Conservation (phyloP, 805 yeast species). For the Teunomyces kruisii region DNA sequence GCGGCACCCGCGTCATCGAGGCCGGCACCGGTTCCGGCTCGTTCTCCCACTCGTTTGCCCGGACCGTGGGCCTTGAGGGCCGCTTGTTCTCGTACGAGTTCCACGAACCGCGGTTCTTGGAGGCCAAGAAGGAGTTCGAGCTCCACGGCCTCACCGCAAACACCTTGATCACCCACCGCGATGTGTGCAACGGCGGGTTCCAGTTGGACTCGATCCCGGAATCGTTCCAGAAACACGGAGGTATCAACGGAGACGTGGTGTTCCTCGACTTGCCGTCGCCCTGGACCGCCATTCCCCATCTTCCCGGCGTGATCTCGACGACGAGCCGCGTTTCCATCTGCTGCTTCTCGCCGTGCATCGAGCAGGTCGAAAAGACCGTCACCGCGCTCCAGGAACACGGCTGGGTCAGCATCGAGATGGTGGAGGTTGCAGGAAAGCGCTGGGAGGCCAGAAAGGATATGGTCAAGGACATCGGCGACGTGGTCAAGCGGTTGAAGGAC, state of each 20-base stretch:
- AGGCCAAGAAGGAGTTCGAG: conserved; percentile 75
- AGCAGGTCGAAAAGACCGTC: conserved; percentile 89
- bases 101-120: conserved; percentile 78
- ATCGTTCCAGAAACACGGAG: conserved; percentile 13
- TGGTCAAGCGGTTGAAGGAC: conserved; percentile 74
- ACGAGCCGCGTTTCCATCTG: conserved; percentile 67
- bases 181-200: conserved; percentile 89
- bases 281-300: conserved; percentile 88
- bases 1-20: conserved; percentile 82
- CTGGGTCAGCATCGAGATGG: conserved; percentile 88
- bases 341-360: conserved; percentile 97
- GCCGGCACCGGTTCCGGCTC: conserved; percentile 99
- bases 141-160: conserved; percentile 62
- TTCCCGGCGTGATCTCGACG: conserved; percentile 56
- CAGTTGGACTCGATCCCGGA: conserved; percentile 41
- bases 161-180: conserved; percentile 80
- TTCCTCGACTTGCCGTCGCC: conserved; percentile 96
- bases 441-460: conserved; percentile 91
- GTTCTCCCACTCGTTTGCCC: conserved; percentile 86
- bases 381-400: conserved; percentile 71
- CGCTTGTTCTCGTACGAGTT: conserved; percentile 83
- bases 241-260: conserved; percentile 65
- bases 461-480: conserved; percentile 77
- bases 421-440: conserved; percentile 78
- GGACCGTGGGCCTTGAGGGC: conserved; percentile 67